Evolutionary conservation across 1,139 yeast species (phyloP).

Genomic region (Kazachstania sp.): DNA sequence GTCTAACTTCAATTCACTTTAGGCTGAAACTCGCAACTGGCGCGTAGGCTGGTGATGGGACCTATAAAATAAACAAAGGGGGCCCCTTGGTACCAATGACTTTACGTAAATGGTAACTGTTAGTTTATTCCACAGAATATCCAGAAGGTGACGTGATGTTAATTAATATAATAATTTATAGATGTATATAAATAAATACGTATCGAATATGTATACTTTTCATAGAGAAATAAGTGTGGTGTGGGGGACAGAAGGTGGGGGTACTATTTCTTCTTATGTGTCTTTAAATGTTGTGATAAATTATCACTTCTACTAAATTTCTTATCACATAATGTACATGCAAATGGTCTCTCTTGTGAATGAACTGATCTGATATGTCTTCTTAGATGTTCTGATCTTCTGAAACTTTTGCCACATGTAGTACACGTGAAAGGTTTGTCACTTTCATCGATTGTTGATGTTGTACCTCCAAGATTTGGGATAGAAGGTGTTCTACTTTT

Average conservation of each 20-base stretch:
- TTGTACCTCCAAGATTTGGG: background rate
- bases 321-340: slow-evolving; percentile 60
- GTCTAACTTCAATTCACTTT: too few species aligned
- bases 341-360: slow-evolving; percentile 57
- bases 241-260: too few species aligned
- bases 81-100: too few species aligned
- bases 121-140: too few species aligned
- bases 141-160: too few species aligned
- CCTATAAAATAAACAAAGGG: too few species aligned
- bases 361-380: slow-evolving; percentile 69
- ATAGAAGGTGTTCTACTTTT: background rate
- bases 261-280: slow-evolving; percentile 38
- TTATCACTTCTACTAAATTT: slow-evolving; percentile 72
- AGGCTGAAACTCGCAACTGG: too few species aligned
- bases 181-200: background rate
- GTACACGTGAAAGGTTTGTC: slow-evolving; percentile 35
- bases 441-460: slow-evolving; percentile 16
- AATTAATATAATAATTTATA: background rate
- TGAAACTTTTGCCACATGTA: slow-evolving; percentile 39
- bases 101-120: too few species aligned
- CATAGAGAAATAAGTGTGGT: too few species aligned
- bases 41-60: too few species aligned
- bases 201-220: too few species aligned
- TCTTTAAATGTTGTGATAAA: slow-evolving; percentile 67
- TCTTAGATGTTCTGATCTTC: slow-evolving; percentile 71